Conservation (phyloP, 192 early-diverging fungal genomes). For the Pilaira anomala region DNA sequence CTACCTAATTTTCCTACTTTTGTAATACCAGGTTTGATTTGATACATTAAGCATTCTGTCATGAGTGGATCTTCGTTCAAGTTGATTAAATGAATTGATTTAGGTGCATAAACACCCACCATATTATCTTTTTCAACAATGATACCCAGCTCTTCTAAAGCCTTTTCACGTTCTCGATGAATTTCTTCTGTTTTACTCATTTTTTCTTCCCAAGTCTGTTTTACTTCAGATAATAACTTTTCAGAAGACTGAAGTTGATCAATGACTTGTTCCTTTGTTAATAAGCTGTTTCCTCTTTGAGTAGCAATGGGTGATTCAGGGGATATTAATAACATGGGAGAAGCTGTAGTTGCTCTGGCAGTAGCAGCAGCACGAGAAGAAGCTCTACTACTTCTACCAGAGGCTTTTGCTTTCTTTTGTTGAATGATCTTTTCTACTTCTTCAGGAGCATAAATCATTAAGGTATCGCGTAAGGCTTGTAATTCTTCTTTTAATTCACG, state of each 20-base stretch:
- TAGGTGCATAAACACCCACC: slow-evolving; percentile 60
- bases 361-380: neutral
- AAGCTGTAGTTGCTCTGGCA: slow-evolving; percentile 1
- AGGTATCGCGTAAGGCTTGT: slow-evolving; percentile 47
- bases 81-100: slow-evolving; percentile 69
- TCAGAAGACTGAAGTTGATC: slow-evolving; percentile 73
- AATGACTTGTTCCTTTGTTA: slow-evolving; percentile 43
- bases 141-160: slow-evolving; percentile 67
- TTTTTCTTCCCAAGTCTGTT: slow-evolving; percentile 75
- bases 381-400: neutral
- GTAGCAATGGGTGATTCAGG: slow-evolving; percentile 17
- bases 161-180: slow-evolving; percentile 56
- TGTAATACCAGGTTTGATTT: slow-evolving; percentile 62
- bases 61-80: slow-evolving; percentile 76
- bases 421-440: slow-evolving; percentile 31
- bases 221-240: slow-evolving; percentile 74
- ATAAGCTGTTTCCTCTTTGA: slow-evolving; percentile 12
- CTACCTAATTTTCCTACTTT: slow-evolving; percentile 49
- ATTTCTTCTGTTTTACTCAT: slow-evolving; percentile 58
- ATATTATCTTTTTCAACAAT: slow-evolving; percentile 53
- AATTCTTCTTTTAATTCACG: slow-evolving; percentile 75
- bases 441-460: slow-evolving; percentile 46
- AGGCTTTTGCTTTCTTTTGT: slow-evolving; percentile 6
- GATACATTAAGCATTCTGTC: slow-evolving; percentile 78
- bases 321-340: slow-evolving; percentile 26